Conservation (phyloP, 805 yeast species). For the Pichia exigua region DNA sequence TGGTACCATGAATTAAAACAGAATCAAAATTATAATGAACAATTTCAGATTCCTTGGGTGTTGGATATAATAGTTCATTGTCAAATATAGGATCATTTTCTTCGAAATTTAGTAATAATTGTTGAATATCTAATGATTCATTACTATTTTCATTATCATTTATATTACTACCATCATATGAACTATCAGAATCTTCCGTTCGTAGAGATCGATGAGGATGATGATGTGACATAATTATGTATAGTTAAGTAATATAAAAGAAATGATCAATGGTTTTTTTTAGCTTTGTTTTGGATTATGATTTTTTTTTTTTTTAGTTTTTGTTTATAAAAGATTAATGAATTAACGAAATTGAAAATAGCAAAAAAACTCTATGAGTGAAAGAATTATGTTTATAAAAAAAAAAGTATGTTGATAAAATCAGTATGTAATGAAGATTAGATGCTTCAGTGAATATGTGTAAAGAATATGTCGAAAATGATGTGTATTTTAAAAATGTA, state of each 20-base stretch:
- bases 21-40: slow-evolving; percentile 16
- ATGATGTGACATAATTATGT: background rate
- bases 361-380: background rate
- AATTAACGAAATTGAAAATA: background rate
- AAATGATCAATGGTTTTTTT: background rate
- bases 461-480: background rate
- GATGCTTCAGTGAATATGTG: background rate
- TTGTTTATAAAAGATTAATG: too few relatives aligned
- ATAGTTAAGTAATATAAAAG: background rate
- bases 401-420: background rate
- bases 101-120: slow-evolving; percentile 23
- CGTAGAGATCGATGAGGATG: background rate
- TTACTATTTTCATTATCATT: background rate
- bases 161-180: background rate
- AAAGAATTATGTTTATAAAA: too few relatives aligned
- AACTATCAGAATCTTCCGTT: background rate
- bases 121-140: slow-evolving; percentile 9
- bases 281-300: background rate
- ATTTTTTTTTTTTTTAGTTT: too few relatives aligned
- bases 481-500: background rate
- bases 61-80: slow-evolving; percentile 26
- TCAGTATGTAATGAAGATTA: background rate
- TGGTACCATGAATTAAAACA: slow-evolving; percentile 22
- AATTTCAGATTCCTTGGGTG: slow-evolving; percentile 27
- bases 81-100: slow-evolving; percentile 30